Conservation (phyloP, 257 asterid genomes). For the Solanum bulbocastanum region DNA sequence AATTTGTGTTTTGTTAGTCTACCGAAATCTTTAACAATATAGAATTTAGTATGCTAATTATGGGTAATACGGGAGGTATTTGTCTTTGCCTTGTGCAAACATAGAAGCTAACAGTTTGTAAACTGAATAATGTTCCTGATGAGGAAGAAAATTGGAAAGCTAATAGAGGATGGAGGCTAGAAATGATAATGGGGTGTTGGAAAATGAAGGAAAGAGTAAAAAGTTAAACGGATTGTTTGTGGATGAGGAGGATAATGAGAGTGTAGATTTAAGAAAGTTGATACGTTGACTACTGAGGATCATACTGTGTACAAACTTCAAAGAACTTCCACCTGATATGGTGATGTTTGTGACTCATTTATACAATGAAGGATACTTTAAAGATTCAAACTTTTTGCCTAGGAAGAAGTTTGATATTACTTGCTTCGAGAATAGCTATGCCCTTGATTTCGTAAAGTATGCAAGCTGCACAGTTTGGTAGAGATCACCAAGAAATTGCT, state of each 20-base stretch:
- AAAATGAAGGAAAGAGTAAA: background rate
- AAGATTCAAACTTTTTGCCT: constrained; percentile 34
- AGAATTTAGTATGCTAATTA: background rate
- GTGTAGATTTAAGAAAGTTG: background rate
- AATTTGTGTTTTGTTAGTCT: background rate
- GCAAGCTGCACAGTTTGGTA: constrained; percentile 59
- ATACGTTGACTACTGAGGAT: constrained; percentile 29
- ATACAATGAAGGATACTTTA: constrained; percentile 44
- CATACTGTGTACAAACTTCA: constrained; percentile 28
- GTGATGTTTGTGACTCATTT: constrained; percentile 34
- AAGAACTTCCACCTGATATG: constrained; percentile 65
- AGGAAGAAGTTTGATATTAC: constrained; percentile 28
- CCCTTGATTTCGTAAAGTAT: constrained; percentile 41
- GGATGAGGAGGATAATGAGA: background rate
- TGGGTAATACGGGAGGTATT: background rate
- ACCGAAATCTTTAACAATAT: background rate
- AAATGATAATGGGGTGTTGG: background rate
- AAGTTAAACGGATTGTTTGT: constrained; percentile 29
- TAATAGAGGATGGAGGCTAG: background rate
- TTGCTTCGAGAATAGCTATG: constrained; percentile 41
- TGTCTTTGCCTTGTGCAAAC: background rate
- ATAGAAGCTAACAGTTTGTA: background rate
- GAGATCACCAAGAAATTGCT: constrained; percentile 53
- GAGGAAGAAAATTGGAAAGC: constrained; percentile 2
- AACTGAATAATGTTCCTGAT: background rate